Evolutionary conservation across 306 rosid genomes (phyloP).

Genomic region (Clitoria ternatea): DNA sequence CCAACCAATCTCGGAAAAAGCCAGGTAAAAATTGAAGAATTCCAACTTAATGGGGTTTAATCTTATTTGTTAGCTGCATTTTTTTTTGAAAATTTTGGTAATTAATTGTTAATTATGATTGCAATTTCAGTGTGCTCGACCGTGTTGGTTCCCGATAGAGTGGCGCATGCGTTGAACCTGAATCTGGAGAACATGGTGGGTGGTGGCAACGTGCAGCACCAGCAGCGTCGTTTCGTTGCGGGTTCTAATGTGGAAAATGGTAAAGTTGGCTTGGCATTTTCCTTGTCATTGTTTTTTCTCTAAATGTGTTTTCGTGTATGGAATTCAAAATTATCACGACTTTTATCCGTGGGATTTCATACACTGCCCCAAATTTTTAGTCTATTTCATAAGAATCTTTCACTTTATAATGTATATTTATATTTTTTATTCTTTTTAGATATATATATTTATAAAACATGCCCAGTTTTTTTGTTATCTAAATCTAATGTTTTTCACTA

Average conservation of each 20-base stretch:
- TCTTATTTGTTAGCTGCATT: neutral
- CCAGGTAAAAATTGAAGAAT: constrained; percentile 41
- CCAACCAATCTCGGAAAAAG: constrained; percentile 34
- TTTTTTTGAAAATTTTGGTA: neutral
- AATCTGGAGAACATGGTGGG: constrained; percentile 32
- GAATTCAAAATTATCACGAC: no score
- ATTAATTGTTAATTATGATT: neutral
- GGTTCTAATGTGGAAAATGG: constrained; percentile 36
- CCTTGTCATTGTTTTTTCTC: neutral
- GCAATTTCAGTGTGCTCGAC: constrained; percentile 41
- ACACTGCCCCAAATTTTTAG: no score
- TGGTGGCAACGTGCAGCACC: constrained; percentile 17
- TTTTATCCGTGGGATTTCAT: no score
- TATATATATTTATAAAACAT: no score
- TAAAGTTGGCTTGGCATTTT: neutral
- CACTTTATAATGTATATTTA: no score
- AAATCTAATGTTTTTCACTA: no score
- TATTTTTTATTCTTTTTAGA: no score
- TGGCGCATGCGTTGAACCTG: constrained; percentile 58
- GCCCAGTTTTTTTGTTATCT: no score
- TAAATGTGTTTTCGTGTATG: no score
- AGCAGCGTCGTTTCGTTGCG: constrained; percentile 28
- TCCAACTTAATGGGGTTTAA: no score
- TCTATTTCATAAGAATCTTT: no score
- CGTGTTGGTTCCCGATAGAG: constrained; percentile 61